These are phyloP conservation scores for Quambalaria eucalypti DNA, from an alignment of 1,284 basidiomycete species.

Conservation along the genomic window DNA sequence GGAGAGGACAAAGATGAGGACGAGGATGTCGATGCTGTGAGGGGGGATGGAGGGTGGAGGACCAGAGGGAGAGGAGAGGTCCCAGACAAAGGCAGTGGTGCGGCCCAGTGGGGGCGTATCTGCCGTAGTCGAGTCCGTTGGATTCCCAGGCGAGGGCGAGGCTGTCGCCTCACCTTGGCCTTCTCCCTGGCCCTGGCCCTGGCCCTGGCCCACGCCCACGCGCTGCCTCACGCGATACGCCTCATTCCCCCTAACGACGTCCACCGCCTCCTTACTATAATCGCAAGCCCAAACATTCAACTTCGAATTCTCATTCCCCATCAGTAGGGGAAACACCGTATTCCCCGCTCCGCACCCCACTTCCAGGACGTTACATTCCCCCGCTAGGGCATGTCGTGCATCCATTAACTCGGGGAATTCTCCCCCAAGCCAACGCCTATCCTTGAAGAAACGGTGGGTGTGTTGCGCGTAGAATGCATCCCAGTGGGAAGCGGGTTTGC, in stretches of 20 bases:
- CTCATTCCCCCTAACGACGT: slow-evolving; percentile 67
- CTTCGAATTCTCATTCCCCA: slow-evolving; percentile 69
- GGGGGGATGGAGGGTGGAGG: background rate
- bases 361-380: slow-evolving; percentile 29
- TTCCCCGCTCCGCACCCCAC: slow-evolving; percentile 60
- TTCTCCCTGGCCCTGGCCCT: background rate
- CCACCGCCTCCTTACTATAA: slow-evolving; percentile 78
- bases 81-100: slow-evolving; percentile 80
- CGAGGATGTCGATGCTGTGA: slow-evolving; percentile 64
- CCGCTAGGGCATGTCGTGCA: slow-evolving; percentile 12
- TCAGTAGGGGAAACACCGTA: slow-evolving; percentile 79
- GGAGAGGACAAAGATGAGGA: slow-evolving; percentile 90
- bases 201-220: too few species aligned
- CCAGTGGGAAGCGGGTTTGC: slow-evolving; percentile 31
- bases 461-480: slow-evolving; percentile 38
- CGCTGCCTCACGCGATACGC: background rate
- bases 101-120: slow-evolving; percentile 37
- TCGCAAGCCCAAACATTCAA: slow-evolving; percentile 74
- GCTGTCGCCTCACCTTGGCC: background rate
- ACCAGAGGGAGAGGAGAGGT: slow-evolving; percentile 55
- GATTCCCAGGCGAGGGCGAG: background rate
- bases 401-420: slow-evolving; percentile 43
- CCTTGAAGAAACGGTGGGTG: slow-evolving; percentile 44
- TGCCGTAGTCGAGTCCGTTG: background rate
- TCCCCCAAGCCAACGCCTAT: slow-evolving; percentile 40